Base-by-base conservation (phyloP, 2,329 filamentous ascomycete species). In the Botryotinia narcissicola region DNA sequence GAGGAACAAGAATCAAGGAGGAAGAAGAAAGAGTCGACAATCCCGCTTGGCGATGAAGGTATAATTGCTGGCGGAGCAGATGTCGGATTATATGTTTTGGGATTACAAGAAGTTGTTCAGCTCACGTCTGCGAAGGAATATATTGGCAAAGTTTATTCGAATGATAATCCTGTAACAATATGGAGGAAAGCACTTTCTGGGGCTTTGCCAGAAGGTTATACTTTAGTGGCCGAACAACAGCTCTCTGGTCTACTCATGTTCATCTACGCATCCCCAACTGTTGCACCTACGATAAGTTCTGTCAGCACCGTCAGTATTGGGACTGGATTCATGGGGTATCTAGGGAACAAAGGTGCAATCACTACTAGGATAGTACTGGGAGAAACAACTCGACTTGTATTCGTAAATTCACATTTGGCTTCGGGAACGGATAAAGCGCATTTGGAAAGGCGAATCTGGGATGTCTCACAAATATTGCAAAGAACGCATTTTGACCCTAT, bases 271-370 rank as follows among this genome's bases (percentile, higher is more conserved):
- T 93, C 95, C 0, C 91, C 94, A 0, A 87, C 90, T 14, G 86
- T 98, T 59, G 89, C 89, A 1, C 86, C 90, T 0, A 92, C 91
- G 3, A 88, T 98, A 78, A 93, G 90, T 75, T 93, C 93, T 67
- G 89, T 97, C 77, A 97, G 93, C 82, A 94, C 92, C 2, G 90
- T 90, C 7, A 92, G 89, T 73, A 91, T 98, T 12, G 95, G 95
- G 0, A 99, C 96, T 0, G 96, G 96, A 0, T 82, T 98, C 61
- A 89, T 97, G 82, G 95, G 95, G 0, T 97, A 97, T 80, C 91
- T 98, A 85, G 96, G 96, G 16, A 99, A 99, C 82, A 99, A 99
- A 81, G 96, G 96, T 1, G 95, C 93, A 6, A 92, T 97, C 0
- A 89, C 91, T 4, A 92, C 92, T 6, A 89, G 95, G 32, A 85